Evolutionary conservation across 2,329 filamentous ascomycete species (phyloP).

Genomic region (Apiospora pterosperma): DNA sequence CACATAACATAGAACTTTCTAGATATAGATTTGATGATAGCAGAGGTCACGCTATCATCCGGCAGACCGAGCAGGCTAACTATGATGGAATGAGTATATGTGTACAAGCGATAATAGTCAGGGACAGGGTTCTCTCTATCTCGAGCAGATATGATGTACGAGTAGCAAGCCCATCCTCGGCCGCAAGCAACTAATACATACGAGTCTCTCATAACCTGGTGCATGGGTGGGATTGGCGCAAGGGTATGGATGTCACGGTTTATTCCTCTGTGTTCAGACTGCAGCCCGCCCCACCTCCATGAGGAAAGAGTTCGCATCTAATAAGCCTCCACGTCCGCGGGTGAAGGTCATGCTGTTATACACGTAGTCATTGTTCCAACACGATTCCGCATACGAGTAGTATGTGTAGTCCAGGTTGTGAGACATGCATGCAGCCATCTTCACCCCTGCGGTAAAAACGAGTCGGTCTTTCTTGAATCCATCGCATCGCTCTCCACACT

Average conservation of each 20-base stretch:
- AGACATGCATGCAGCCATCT: neutral
- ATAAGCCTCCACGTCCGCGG: neutral
- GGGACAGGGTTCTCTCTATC: neutral
- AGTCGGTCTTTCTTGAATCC: neutral
- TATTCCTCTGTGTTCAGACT: neutral
- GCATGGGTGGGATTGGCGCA: neutral
- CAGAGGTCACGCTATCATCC: neutral
- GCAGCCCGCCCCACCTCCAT: neutral
- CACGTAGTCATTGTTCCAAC: neutral
- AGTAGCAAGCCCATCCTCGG: neutral
- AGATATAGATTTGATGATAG: neutral
- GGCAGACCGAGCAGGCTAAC: neutral
- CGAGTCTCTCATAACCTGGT: neutral
- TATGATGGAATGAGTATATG: neutral
- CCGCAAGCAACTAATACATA: too few relatives aligned
- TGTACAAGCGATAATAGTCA: neutral
- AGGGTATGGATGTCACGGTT: neutral
- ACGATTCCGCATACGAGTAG: too few relatives aligned
- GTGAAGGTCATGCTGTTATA: neutral
- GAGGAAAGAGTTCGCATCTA: neutral
- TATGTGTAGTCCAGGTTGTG: too few relatives aligned
- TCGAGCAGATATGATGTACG: neutral
- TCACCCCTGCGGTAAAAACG: neutral
- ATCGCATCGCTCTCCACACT: neutral
- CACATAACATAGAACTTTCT: neutral